Evolutionary conservation across 495 filamentous ascomycete genomes (phyloP).

Genomic region (Terfezia claveryi): DNA sequence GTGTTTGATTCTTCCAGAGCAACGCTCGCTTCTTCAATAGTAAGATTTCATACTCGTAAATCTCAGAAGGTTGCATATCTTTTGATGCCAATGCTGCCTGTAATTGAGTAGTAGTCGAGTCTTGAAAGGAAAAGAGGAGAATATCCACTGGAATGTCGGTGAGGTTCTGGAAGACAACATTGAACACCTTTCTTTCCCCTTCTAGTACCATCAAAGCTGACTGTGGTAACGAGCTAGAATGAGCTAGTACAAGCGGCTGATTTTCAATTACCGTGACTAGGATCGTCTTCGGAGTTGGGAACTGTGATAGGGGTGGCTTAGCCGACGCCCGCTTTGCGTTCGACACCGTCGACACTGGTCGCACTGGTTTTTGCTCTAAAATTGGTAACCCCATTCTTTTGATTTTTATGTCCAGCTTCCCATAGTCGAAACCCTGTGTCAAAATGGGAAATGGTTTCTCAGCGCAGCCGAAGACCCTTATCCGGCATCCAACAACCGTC

Average conservation of each 20-base stretch:
- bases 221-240: slow-evolving; percentile 57
- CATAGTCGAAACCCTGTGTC: slow-evolving; percentile 42
- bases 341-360: slow-evolving; percentile 30
- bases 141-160: slow-evolving; percentile 56
- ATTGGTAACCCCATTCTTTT: slow-evolving; percentile 48
- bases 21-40: slow-evolving; percentile 53
- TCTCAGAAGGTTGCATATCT: slow-evolving; percentile 49
- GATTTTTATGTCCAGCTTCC: slow-evolving; percentile 45
- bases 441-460: slow-evolving; percentile 72
- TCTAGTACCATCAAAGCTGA: slow-evolving; percentile 55
- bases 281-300: slow-evolving; percentile 26
- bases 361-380: slow-evolving; percentile 30
- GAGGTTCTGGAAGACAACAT: slow-evolving; percentile 56
- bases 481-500: slow-evolving; percentile 52
- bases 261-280: slow-evolving; percentile 47
- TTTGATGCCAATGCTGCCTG: slow-evolving; percentile 42
- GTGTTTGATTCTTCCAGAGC: slow-evolving; percentile 34
- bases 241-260: slow-evolving; percentile 56
- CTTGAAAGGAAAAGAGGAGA: slow-evolving; percentile 65
- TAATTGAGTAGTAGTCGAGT: slow-evolving; percentile 59
- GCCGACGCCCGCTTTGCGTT: slow-evolving; percentile 6
- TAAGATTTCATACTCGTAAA: slow-evolving; percentile 68
- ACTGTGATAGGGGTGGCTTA: not conserved
- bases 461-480: slow-evolving; percentile 60
- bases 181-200: slow-evolving; percentile 57